Percentiles rank a stretch among this genome's conserved stretches.
Evolutionary conservation across 495 filamentous ascomycete species (phyloP).

Genomic region (Poronia punctata): DNA sequence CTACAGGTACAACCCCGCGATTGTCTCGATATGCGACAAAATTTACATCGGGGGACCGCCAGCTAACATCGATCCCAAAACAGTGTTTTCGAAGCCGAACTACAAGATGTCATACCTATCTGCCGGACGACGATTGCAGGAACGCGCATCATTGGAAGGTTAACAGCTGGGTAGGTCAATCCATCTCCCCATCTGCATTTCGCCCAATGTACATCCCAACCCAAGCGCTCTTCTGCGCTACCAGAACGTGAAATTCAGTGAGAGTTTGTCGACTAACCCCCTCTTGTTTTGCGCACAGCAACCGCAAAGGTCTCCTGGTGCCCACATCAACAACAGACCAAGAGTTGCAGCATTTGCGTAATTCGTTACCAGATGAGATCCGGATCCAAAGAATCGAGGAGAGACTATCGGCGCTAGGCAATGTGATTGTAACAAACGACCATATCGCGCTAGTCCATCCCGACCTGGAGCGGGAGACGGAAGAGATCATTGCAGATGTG

Average conservation of each 20-base stretch:
- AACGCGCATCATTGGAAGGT: constrained; percentile 86
- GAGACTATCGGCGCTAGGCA: constrained; percentile 88
- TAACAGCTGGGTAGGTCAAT: constrained; percentile 78
- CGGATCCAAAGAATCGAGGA: constrained; percentile 95
- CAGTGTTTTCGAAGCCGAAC: constrained; percentile 88
- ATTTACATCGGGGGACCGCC: too few species aligned
- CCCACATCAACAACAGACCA: constrained; percentile 96
- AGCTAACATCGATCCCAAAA: background rate
- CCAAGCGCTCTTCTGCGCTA: background rate
- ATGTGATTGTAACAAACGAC: constrained; percentile 94
- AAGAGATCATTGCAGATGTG: constrained; percentile 93
- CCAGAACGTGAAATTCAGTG: constrained; percentile 10
- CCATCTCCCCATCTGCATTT: too few species aligned
- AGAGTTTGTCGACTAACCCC: constrained; percentile 3
- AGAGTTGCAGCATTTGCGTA: constrained; percentile 93
- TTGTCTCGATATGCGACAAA: too few species aligned
- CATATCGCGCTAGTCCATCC: constrained; percentile 94
- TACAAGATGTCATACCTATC: constrained; percentile 96
- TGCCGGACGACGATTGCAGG: constrained; percentile 96
- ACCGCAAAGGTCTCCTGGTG: constrained; percentile 92
- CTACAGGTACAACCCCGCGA: too few species aligned
- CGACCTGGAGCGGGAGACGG: constrained; percentile 93
- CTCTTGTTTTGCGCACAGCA: constrained; percentile 42
- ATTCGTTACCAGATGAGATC: constrained; percentile 81
- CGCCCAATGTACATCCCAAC: too few species aligned